Conservation (phyloP, 2,329 filamentous ascomycete species). For the Trichoderma gracile region DNA sequence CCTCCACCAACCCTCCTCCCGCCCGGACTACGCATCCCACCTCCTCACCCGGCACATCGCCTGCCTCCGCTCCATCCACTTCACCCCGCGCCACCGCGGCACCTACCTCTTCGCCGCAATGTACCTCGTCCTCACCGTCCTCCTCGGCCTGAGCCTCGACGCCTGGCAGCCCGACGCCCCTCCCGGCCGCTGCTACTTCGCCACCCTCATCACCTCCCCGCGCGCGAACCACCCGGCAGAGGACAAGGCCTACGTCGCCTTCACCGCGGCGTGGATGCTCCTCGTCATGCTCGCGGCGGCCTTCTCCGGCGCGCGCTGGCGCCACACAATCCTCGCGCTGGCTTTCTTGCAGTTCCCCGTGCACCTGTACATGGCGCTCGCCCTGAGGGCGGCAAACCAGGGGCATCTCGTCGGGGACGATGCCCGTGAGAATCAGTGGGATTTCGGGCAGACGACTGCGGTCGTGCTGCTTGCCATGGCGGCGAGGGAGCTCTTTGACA, state of each 20-base stretch:
- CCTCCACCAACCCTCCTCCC: slow-evolving; percentile 2
- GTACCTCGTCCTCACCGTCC: slow-evolving; percentile 35
- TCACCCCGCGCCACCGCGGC: slow-evolving; percentile 32
- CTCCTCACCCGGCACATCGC: not conserved
- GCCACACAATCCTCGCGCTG: slow-evolving; percentile 32
- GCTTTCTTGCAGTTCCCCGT: slow-evolving; percentile 37
- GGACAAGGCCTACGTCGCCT: slow-evolving; percentile 33
- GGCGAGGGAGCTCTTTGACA: slow-evolving; percentile 29
- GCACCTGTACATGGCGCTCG: slow-evolving; percentile 38
- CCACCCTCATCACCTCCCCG: slow-evolving; percentile 27
- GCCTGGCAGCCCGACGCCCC: slow-evolving; percentile 32
- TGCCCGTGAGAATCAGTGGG: slow-evolving; percentile 34
- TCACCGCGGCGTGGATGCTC: slow-evolving; percentile 31
- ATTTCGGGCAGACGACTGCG: slow-evolving; percentile 38
- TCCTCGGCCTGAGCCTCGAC: slow-evolving; percentile 34
- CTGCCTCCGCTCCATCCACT: slow-evolving; percentile 22
- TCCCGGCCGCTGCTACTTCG: slow-evolving; percentile 35
- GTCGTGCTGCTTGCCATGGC: slow-evolving; percentile 34
- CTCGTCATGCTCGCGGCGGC: slow-evolving; percentile 30
- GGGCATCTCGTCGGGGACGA: slow-evolving; percentile 25
- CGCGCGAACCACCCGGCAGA: slow-evolving; percentile 31
- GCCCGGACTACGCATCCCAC: not conserved
- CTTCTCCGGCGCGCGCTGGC: slow-evolving; percentile 26
- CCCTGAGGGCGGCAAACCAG: slow-evolving; percentile 36
- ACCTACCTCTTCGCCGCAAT: slow-evolving; percentile 34